phyloP scores from a whole-genome alignment of 177 flowering plant species.

The Telopea speciosissima region DNA sequence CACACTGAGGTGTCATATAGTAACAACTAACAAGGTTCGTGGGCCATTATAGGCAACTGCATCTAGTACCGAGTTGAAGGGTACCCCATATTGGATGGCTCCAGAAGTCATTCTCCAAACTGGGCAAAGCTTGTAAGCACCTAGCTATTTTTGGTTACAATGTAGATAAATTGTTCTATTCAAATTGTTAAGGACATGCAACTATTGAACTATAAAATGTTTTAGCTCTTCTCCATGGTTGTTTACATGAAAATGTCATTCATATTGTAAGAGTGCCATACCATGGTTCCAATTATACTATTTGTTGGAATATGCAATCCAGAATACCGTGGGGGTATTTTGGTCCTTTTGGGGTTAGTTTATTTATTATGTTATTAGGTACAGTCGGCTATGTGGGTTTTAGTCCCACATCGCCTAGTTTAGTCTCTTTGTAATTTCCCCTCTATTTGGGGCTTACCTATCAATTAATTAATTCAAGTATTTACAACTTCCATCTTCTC shows the following conservation, averaged over 20 bases:
- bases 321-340: too few relatives aligned
- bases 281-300: too few relatives aligned
- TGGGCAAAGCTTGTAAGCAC: background rate
- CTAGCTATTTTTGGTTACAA: background rate
- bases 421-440: too few relatives aligned
- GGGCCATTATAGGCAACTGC: background rate
- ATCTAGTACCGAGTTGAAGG: background rate
- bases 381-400: too few relatives aligned
- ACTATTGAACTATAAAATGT: too few relatives aligned
- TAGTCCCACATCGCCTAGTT: too few relatives aligned
- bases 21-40: background rate
- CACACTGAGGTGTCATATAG: background rate
- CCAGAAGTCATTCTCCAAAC: constrained; percentile 5
- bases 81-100: constrained; percentile 4
- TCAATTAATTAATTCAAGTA: too few relatives aligned
- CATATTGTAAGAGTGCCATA: background rate
- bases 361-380: too few relatives aligned
- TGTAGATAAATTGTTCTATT: background rate
- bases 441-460: too few relatives aligned
- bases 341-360: too few relatives aligned
- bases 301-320: too few relatives aligned
- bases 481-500: too few relatives aligned
- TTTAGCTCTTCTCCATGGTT: background rate
- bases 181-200: background rate
- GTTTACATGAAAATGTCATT: background rate